Evolutionary conservation across 2,329 filamentous ascomycete species (phyloP), one percentile per base, ranked within the genome.

Genomic region (Tolypocladium ovalisporum): DNA sequence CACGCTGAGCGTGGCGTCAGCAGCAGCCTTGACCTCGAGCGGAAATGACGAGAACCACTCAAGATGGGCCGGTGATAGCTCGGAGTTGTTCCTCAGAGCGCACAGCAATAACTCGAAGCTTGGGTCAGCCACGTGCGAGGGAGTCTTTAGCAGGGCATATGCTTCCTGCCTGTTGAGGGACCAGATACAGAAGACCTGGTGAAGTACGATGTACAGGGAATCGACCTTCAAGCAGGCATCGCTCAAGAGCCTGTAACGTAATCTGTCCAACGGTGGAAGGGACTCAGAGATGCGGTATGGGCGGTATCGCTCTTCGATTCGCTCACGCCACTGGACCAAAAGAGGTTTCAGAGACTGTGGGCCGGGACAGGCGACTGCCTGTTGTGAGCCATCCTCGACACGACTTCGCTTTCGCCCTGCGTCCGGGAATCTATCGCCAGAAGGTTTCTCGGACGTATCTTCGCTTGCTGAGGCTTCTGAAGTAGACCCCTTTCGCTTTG

Each of bases 101-200:
- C 32, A 54, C 32, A 44, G 61, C 13, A 68, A 51, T 24, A 57
- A 52, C 8, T 51, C 27, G 53, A 71, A 66, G 29, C 63, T 61
- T 40, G 42, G 6, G 57, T 68, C 65, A 24, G 70, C 32, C 13
- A 47, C 32, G 3, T 40, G 34, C 17, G 57, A 54, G 4, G 35
- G 42, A 15, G 62, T 7, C 35, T 54, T 36, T 17, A 71, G 62
- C 7, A 62, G n/a, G 6, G 35, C 62, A 52, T 74, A 66, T 1
- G 70, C 68, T 15, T 77, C 64, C 3, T 75, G 59, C 15, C 54
- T 63, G 22, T 73, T 66, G 3, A 71, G 57, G 4, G 76, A 77
- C 77, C 80, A 82, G 24, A 79, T 65, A 65, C 84, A 88, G 67
- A 83, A 85, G 2, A 87, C 59, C 65, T 89, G 86, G 65, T 89